phyloP scores from a whole-genome alignment of 1,139 yeast genomes.

The Scheffersomyces parashehatae region DNA sequence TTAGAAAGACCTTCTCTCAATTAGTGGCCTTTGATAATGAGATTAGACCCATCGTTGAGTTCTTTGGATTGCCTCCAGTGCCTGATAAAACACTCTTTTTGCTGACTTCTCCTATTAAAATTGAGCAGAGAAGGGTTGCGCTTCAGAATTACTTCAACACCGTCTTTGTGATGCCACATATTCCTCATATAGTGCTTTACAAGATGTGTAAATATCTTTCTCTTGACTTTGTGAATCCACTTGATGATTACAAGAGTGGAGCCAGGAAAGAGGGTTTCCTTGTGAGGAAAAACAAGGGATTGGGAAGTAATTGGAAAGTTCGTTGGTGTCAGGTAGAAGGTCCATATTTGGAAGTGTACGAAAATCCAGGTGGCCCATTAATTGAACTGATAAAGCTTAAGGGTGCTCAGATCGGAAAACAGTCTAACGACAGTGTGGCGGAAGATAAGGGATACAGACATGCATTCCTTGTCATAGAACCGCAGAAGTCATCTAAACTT shows the following conservation, averaged over 20 bases:
- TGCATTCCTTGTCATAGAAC: conserved; percentile 73
- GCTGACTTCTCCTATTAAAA: conserved; percentile 62
- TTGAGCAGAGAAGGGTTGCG: conserved; percentile 58
- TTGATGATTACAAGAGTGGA: conserved; percentile 57
- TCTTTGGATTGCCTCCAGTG: conserved; percentile 64
- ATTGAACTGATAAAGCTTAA: conserved; percentile 60
- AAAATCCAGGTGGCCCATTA: conserved; percentile 57
- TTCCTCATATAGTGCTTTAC: conserved; percentile 56
- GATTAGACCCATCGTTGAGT: conserved; percentile 54
- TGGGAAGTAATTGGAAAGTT: conserved; percentile 69
- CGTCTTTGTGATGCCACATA: conserved; percentile 57
- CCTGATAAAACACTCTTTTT: conserved; percentile 57
- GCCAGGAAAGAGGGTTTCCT: conserved; percentile 69
- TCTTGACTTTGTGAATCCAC: conserved; percentile 64
- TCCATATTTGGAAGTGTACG: conserved; percentile 59
- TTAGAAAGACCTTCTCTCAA: conserved; percentile 60
- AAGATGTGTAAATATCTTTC: conserved; percentile 68
- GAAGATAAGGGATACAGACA: conserved; percentile 75
- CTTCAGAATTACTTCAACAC: conserved; percentile 64
- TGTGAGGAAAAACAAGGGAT: conserved; percentile 58
- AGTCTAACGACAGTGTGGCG: conserved; percentile 57
- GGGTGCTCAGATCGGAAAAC: conserved; percentile 66
- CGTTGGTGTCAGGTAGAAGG: conserved; percentile 76
- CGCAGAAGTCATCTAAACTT: conserved; percentile 53
- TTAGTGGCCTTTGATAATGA: conserved; percentile 56